phyloP scores from a whole-genome alignment of 1,139 yeast genomes.

The Saccharomyces hybrid region DNA sequence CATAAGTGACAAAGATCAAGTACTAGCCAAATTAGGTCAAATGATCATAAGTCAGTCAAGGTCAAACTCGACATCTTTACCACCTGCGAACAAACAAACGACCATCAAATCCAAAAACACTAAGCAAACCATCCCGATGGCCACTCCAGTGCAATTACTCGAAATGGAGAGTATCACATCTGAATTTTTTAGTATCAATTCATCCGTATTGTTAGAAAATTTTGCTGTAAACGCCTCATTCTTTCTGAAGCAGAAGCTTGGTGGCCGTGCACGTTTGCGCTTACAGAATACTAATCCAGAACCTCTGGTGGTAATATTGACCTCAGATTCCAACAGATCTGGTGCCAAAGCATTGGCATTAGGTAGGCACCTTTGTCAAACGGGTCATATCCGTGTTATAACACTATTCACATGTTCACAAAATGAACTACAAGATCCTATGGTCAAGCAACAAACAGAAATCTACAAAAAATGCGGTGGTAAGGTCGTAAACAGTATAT shows the following conservation, averaged over 20 bases:
- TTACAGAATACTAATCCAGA: slow-evolving; percentile 65
- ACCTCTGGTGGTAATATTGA: slow-evolving; percentile 62
- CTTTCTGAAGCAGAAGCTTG: slow-evolving; percentile 55
- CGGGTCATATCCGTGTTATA: slow-evolving; percentile 63
- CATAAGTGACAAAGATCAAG: slow-evolving; percentile 10
- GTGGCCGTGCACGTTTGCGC: slow-evolving; percentile 59
- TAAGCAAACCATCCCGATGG: slow-evolving; percentile 43
- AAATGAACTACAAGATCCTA: slow-evolving; percentile 21
- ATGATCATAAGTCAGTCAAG: slow-evolving; percentile 18
- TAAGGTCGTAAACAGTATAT: slow-evolving; percentile 36
- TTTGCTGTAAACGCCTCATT: slow-evolving; percentile 63
- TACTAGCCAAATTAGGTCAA: slow-evolving; percentile 19
- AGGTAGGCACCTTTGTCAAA: slow-evolving; percentile 57
- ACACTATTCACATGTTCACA: slow-evolving; percentile 21
- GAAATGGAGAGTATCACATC: slow-evolving; percentile 62
- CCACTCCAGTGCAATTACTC: slow-evolving; percentile 75
- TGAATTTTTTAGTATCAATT: slow-evolving; percentile 47
- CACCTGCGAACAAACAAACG: slow-evolving; percentile 9
- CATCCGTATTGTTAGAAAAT: slow-evolving; percentile 50
- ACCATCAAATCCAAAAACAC: slow-evolving; percentile 16
- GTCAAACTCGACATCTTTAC: slow-evolving; percentile 8
- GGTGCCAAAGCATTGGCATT: slow-evolving; percentile 74
- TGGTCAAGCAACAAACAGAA: slow-evolving; percentile 39
- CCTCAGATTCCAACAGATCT: slow-evolving; percentile 63
- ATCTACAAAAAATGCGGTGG: slow-evolving; percentile 51